Conservation (phyloP, 768 basidiomycete species). For the Tylopilus plumbeoviolaceoides region DNA sequence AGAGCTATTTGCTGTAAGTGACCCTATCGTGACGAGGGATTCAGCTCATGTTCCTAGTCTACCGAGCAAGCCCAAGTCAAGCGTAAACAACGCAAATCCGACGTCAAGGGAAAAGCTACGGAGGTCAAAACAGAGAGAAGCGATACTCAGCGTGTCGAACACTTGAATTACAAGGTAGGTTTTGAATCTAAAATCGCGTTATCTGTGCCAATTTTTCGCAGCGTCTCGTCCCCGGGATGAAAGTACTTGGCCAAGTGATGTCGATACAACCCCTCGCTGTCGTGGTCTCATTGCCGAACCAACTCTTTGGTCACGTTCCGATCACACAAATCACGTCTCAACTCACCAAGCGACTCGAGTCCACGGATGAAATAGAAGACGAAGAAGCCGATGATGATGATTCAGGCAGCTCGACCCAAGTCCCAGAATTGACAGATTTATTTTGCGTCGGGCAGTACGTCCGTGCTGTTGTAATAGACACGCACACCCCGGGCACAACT, state of each 20-base stretch:
- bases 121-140: slow-evolving; percentile 30
- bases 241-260: slow-evolving; percentile 82
- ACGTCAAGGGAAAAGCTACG: slow-evolving; percentile 31
- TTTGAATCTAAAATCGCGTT: background rate
- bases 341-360: slow-evolving; percentile 68
- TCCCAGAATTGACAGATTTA: slow-evolving; percentile 72
- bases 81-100: slow-evolving; percentile 48
- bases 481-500: slow-evolving; percentile 64
- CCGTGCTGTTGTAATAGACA: slow-evolving; percentile 66
- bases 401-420: slow-evolving; percentile 23
- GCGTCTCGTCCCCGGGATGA: slow-evolving; percentile 82
- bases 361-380: slow-evolving; percentile 48
- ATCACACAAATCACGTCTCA: slow-evolving; percentile 87
- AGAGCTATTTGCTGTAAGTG: slow-evolving; percentile 66
- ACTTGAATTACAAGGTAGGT: slow-evolving; percentile 87
- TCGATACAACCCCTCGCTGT: slow-evolving; percentile 85
- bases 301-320: slow-evolving; percentile 89
- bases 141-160: slow-evolving; percentile 73
- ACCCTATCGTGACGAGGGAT: background rate
- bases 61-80: slow-evolving; percentile 32
- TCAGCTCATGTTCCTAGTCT: slow-evolving; percentile 34
- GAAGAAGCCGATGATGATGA: slow-evolving; percentile 45
- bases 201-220: slow-evolving; percentile 29
- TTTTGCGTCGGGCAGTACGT: slow-evolving; percentile 87
- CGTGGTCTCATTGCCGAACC: slow-evolving; percentile 92